Evolutionary conservation across 108 stramenopile species (phyloP).

Genomic region (Poteriospumella lacustris): DNA sequence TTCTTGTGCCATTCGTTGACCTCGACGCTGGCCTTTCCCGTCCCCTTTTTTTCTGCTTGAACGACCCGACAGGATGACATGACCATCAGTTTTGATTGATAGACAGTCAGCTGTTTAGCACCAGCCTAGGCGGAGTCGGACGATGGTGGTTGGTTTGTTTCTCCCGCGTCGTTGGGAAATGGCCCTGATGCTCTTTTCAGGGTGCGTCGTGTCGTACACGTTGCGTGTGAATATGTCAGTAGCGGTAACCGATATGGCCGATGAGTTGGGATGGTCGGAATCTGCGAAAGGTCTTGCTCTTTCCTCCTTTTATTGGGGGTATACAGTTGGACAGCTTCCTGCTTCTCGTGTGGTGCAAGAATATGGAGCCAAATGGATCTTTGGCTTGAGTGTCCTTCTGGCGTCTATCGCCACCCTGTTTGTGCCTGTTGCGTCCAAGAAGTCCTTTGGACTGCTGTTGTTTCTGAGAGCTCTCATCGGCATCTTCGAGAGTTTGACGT

Average conservation of each 20-base stretch:
- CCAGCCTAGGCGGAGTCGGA: too few species aligned
- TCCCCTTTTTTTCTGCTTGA: too few species aligned
- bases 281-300: not conserved
- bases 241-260: not conserved
- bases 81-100: too few species aligned
- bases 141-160: too few species aligned
- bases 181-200: not conserved
- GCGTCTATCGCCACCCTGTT: not conserved
- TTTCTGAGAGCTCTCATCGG: conserved; percentile 5
- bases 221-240: conserved; percentile 23
- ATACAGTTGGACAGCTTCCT: not conserved
- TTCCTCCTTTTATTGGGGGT: conserved; percentile 16
- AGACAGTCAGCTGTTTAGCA: too few species aligned
- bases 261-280: conserved; percentile 20
- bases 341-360: not conserved
- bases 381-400: conserved; percentile 1
- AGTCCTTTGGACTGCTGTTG: not conserved
- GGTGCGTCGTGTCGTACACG: not conserved
- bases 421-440: conserved; percentile 1
- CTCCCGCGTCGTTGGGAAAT: not conserved
- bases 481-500: conserved; percentile 14
- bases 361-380: conserved; percentile 1
- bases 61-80: too few species aligned
- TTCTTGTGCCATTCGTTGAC: too few species aligned
- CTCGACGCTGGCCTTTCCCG: too few species aligned